Base-by-base conservation (phyloP, 495 filamentous ascomycete species). In the Elasticomyces elasticus region DNA sequence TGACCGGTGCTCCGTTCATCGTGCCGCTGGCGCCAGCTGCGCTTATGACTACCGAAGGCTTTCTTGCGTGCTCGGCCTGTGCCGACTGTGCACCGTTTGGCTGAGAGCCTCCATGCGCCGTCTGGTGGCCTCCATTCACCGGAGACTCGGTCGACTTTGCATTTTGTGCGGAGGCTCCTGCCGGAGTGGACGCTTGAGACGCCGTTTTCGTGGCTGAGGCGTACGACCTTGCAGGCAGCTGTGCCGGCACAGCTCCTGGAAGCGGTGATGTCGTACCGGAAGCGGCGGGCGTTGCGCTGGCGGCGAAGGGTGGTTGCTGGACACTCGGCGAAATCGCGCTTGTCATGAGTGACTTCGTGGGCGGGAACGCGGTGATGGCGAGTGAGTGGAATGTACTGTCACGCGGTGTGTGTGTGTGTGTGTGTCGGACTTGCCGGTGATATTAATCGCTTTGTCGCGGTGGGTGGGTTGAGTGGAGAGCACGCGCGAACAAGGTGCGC, bases 31-130 rank as follows among this genome's bases (percentile, higher is more conserved):
- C 79, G 33, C 85, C 85, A 56, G 82, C 79, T 45, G 87, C 83
- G 64, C 77, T 89, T 71, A 95, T 94, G 51, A 87, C 92, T 53
- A 95, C 84, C 17, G 63, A 66, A 51, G 81, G 81, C 71, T 92
- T 92, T 55, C 86, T 79, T 56, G 71, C 76, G 72, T 96, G 90
- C 57, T 91, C 85, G 52, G 69, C 72, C 17, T 64, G 44, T 3
- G 22, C 30, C 13, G 45, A 23, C 23, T 46, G 6, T 38, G 46
- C 48, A 41, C 61, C 54, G 44, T 71, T 66, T 45, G 82, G 76
- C 63, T 58, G 54, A 38, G 59, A 56, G 59, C 59, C 59, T 62
- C 59, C 59, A 45, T 62, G 84, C 68, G 81, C 75, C 63, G 89
- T 83, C 71, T 77, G 70, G 10, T 77, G 79, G 71, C 84, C 81